These are phyloP conservation scores for Pythium scleroteichum DNA, from an alignment of 352 stramenopile species.

Conservation along the genomic window DNA sequence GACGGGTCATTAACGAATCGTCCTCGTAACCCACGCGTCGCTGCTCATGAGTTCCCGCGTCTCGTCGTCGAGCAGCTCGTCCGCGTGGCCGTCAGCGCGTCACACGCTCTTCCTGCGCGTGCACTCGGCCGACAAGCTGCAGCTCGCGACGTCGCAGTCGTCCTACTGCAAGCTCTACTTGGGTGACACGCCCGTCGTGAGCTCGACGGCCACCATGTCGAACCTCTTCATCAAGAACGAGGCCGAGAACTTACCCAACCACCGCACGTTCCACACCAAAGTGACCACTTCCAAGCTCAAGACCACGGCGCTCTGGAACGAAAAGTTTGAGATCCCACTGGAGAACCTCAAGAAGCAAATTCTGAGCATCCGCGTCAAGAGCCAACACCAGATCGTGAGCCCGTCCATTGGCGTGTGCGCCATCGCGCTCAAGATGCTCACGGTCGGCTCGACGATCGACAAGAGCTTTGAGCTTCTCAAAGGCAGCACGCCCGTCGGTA, in stretches of 20 bases:
- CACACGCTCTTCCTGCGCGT: constrained; percentile 72
- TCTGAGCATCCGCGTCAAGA: constrained; percentile 75
- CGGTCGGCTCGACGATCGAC: constrained; percentile 43
- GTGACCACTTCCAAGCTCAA: constrained; percentile 35
- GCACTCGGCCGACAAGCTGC: constrained; percentile 56
- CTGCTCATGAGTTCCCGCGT: constrained; percentile 19
- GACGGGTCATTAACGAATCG: constrained; percentile 1
- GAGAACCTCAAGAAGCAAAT: constrained; percentile 48
- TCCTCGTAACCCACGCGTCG: neutral
- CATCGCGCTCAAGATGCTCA: constrained; percentile 54
- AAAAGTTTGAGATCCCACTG: constrained; percentile 71
- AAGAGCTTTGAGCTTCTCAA: constrained; percentile 64
- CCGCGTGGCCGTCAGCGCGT: constrained; percentile 22
- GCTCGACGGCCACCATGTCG: constrained; percentile 27
- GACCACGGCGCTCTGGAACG: constrained; percentile 63
- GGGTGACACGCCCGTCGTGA: constrained; percentile 50
- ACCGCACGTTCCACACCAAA: constrained; percentile 65
- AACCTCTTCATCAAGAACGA: constrained; percentile 15
- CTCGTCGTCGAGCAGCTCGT: constrained; percentile 16
- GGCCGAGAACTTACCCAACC: constrained; percentile 10
- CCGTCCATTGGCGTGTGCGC: constrained; percentile 59
- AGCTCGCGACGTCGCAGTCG: constrained; percentile 36
- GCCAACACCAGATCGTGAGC: constrained; percentile 63
- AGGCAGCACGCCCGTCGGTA: constrained; percentile 36
- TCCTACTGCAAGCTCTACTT: constrained; percentile 80